Evolutionary conservation across 2,329 filamentous ascomycete genomes (phyloP).

Genomic region (Beauveria sp.): DNA sequence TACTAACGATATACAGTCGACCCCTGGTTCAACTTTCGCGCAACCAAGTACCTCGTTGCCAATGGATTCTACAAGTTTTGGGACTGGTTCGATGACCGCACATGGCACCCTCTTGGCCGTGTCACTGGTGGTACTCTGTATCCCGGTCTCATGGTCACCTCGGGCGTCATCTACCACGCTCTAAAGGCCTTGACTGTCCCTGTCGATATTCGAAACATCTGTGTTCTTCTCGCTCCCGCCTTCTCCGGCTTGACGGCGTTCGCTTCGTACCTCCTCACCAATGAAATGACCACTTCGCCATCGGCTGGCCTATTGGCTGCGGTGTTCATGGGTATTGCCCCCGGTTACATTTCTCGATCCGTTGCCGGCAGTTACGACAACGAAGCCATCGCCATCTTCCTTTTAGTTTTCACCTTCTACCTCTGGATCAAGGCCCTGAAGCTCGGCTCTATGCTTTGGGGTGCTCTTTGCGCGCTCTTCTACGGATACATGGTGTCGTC

Average conservation of each 20-base stretch:
- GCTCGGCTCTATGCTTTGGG: conserved; percentile 94
- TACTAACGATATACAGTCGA: conserved; percentile 59
- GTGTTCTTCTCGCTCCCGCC: conserved; percentile 87
- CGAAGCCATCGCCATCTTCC: conserved; percentile 97
- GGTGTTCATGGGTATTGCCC: conserved; percentile 93
- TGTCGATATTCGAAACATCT: conserved; percentile 98
- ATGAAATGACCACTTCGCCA: conserved; percentile 92
- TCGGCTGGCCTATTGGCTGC: conserved; percentile 93
- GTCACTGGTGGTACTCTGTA: conserved; percentile 99
- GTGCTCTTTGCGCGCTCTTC: conserved; percentile 85
- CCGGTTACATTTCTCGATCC: conserved; percentile 95
- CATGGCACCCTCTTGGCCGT: conserved; percentile 97
- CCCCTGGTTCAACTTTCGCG: conserved; percentile 99
- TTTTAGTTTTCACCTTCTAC: conserved; percentile 97
- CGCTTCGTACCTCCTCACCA: conserved; percentile 89
- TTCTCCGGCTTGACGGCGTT: conserved; percentile 93
- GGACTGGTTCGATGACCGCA: conserved; percentile 99
- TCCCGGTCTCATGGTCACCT: conserved; percentile 97
- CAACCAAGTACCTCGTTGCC: conserved; percentile 93
- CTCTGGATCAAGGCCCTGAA: conserved; percentile 99
- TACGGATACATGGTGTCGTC: conserved; percentile 99
- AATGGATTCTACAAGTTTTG: conserved; percentile 99
- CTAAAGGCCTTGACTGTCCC: conserved; percentile 84
- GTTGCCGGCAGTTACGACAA: conserved; percentile 99
- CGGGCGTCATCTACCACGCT: conserved; percentile 90